Base-by-base conservation (phyloP, 495 filamentous ascomycete genomes). In the Lineolata rhizophorae region DNA sequence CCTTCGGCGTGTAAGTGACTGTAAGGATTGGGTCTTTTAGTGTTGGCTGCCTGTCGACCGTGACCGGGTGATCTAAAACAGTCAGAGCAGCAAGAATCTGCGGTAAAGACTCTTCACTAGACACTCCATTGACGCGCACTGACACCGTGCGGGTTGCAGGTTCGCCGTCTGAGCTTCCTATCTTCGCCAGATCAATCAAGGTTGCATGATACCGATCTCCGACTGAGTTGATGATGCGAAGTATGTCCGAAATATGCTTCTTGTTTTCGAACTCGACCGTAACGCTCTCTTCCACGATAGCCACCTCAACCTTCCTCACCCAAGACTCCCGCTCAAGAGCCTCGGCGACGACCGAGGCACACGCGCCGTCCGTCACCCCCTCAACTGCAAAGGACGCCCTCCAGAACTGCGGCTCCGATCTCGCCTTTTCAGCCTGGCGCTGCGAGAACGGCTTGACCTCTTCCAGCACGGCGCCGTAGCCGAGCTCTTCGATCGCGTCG, bases 1-100 rank as follows among this genome's bases (percentile, higher is more conserved):
- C 58, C 3, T 57, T 41, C 6, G 83, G 78, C 0, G 49, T 54
- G 39, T 93, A 93, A 0, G 54, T 61, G 32, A 91, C 43, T 40
- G 58, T 73, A 15, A 87, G 32, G 13, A 82, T 65, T 1, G 81
- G 78, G 22, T 62, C 35, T 3, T 57, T 67, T 12, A 59, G 22
- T 8, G 22, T 25, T n/a, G n/a, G n/a, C 12, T 25, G 22, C 12
- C 8, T 25, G 22, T 25, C 22, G 12, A 25, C 50, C 5, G 65
- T 58, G 11, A 73, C 43, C 6, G 41, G 44, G 12, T 73, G 28
- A 16, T 15, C 30, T n/a, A 53, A 51, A 2, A 58, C 56, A 14
- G 22, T 12, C 12, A 25, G 22, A 25, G 22, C 22, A 25, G 8
- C 22, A 12, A 8, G 12, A 25, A 25, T 25, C 12, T 25, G 22